phyloP scores from a whole-genome alignment of 768 basidiomycete species.

The Kwoniella heveanensis region DNA sequence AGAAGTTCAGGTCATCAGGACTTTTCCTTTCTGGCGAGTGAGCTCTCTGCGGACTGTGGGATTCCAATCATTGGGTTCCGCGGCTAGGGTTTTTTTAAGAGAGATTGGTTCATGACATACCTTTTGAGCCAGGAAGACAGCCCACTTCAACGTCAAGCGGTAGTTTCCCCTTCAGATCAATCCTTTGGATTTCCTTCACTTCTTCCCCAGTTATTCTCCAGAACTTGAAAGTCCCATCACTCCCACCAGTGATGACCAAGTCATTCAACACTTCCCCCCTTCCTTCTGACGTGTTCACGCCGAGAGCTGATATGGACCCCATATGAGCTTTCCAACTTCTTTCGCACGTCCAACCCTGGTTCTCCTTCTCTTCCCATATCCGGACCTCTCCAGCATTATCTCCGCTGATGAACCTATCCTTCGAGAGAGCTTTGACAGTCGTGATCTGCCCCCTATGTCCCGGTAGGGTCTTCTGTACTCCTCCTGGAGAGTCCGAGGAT shows the following conservation, averaged over 20 bases:
- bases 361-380: slow-evolving; percentile 61
- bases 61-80: too few species aligned
- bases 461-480: slow-evolving; percentile 69
- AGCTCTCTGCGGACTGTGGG: too few species aligned
- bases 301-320: slow-evolving; percentile 68
- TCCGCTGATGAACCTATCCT: slow-evolving; percentile 64
- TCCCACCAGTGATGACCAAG: slow-evolving; percentile 73
- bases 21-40: background rate
- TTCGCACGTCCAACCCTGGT: slow-evolving; percentile 21
- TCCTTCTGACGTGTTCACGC: slow-evolving; percentile 53
- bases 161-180: slow-evolving; percentile 70
- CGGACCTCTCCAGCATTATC: slow-evolving; percentile 73
- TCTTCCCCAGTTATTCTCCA: slow-evolving; percentile 62
- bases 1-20: background rate
- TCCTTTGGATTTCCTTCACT: slow-evolving; percentile 60
- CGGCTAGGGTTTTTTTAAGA: too few species aligned
- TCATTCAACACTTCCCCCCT: slow-evolving; percentile 35
- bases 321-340: slow-evolving; percentile 65
- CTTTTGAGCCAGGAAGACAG: slow-evolving; percentile 67
- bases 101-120: slow-evolving; percentile 58
- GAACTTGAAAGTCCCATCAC: slow-evolving; percentile 75
- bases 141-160: slow-evolving; percentile 71
- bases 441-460: slow-evolving; percentile 77
- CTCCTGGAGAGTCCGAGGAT: slow-evolving; percentile 39
- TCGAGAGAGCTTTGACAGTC: slow-evolving; percentile 68